A percentile compares a stretch with the other conserved stretches of the same genome.
phyloP scores from a whole-genome alignment of 148 eudicot genomes.

The Silene uniflora region DNA sequence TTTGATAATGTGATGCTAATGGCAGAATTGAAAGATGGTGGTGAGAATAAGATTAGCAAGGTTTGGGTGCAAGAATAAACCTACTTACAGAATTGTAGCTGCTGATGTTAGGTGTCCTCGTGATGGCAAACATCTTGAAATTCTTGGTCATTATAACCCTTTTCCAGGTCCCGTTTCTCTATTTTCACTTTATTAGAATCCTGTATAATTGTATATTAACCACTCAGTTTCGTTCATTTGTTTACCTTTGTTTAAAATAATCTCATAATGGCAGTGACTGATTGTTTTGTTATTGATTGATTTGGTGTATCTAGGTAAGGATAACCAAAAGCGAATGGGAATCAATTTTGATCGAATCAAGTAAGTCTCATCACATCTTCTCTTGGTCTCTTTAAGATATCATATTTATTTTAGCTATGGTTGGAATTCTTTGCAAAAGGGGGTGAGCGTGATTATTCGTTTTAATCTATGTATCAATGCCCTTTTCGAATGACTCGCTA shows the following conservation, averaged over 20 bases:
- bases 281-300: slow-evolving; percentile 4
- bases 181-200: background rate
- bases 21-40: background rate
- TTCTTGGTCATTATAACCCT: slow-evolving; percentile 87
- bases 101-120: slow-evolving; percentile 88
- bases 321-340: slow-evolving; percentile 92
- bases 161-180: slow-evolving; percentile 51
- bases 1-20: background rate
- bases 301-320: slow-evolving; percentile 59
- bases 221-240: background rate
- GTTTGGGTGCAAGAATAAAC: slow-evolving; percentile 79
- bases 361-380: slow-evolving; percentile 42
- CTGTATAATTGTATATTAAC: too few species aligned
- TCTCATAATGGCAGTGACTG: background rate
- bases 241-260: background rate
- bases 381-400: too few species aligned
- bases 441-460: too few species aligned
- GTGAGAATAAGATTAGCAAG: slow-evolving; percentile 72
- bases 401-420: too few species aligned
- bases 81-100: slow-evolving; percentile 85
- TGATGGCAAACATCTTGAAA: slow-evolving; percentile 94
- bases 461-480: too few species aligned
- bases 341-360: slow-evolving; percentile 86
- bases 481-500: too few species aligned
- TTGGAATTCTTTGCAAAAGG: too few species aligned